Evolutionary conservation across 2,329 filamentous ascomycete genomes (phyloP).

Genomic region (Penicillium vulpinum): DNA sequence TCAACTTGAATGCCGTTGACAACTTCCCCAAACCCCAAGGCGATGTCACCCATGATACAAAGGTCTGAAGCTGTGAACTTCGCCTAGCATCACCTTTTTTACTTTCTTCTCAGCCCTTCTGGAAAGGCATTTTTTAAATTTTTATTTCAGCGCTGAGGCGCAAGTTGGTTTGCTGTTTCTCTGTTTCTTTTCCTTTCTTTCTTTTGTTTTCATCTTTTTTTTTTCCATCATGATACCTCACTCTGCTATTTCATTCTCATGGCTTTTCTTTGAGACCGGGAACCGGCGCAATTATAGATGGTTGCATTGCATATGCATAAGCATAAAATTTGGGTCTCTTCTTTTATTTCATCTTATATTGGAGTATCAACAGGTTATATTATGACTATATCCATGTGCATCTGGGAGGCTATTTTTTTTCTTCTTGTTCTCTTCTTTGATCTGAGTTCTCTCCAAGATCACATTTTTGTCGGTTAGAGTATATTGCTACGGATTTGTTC

Average conservation of each 20-base stretch:
- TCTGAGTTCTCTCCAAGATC: background rate
- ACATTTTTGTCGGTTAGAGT: constrained; percentile 12
- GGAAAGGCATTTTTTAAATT: constrained; percentile 19
- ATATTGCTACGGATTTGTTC: constrained; percentile 9
- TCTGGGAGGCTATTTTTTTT: constrained; percentile 36
- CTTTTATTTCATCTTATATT: constrained; percentile 20
- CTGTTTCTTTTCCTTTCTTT: background rate
- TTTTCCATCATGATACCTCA: constrained; percentile 24
- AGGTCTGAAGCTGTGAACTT: constrained; percentile 6
- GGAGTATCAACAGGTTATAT: constrained; percentile 33
- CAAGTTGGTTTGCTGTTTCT: background rate
- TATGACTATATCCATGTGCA: constrained; percentile 35
- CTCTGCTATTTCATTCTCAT: constrained; percentile 15
- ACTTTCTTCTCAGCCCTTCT: constrained; percentile 15
- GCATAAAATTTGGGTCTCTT: constrained; percentile 27
- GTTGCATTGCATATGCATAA: constrained; percentile 37
- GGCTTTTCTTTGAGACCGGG: constrained; percentile 21
- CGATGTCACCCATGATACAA: constrained; percentile 8
- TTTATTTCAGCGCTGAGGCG: constrained; percentile 8
- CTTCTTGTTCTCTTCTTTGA: constrained; percentile 4
- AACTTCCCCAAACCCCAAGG: constrained; percentile 13
- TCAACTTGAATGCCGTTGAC: constrained; percentile 23
- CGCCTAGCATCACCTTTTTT: constrained; percentile 1
- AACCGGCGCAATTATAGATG: constrained; percentile 40
- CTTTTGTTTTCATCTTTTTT: constrained; percentile 9